Evolutionary conservation across 805 yeast species (phyloP).

Genomic region (Spathaspora sp.): DNA sequence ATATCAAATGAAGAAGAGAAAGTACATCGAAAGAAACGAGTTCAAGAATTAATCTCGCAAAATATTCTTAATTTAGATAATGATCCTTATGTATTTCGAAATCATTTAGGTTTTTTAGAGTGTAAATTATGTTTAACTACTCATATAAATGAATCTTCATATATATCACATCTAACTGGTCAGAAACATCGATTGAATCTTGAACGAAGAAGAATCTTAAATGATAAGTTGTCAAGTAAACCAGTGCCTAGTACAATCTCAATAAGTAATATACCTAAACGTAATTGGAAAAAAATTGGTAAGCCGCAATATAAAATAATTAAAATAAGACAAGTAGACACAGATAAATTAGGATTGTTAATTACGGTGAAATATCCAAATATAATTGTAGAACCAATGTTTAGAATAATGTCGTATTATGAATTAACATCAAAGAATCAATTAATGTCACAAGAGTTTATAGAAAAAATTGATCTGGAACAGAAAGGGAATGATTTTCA

Average conservation of each 20-base stretch:
- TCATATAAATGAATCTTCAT: constrained; percentile 77
- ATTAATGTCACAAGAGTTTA: constrained; percentile 17
- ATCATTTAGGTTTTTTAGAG: constrained; percentile 80
- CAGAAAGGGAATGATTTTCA: constrained; percentile 45
- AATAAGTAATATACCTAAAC: constrained; percentile 40
- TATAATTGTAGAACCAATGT: constrained; percentile 54
- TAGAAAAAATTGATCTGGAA: constrained; percentile 13
- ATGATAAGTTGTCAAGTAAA: constrained; percentile 25
- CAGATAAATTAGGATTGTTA: constrained; percentile 60
- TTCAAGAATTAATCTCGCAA: constrained; percentile 55
- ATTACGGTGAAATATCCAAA: constrained; percentile 57
- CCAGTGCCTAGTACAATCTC: constrained; percentile 14
- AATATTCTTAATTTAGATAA: constrained; percentile 50
- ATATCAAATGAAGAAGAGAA: constrained; percentile 73
- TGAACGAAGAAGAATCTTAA: constrained; percentile 48
- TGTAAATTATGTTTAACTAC: constrained; percentile 82
- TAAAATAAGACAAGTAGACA: constrained; percentile 62
- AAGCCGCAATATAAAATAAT: constrained; percentile 66
- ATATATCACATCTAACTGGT: constrained; percentile 81
- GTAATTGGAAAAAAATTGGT: constrained; percentile 59
- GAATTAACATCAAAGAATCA: constrained; percentile 52
- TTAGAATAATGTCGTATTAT: constrained; percentile 71
- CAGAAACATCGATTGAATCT: constrained; percentile 75
- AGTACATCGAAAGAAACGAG: constrained; percentile 62
- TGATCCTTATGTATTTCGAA: constrained; percentile 83